phyloP scores from a whole-genome alignment of 805 yeast species.

The Candida maltosa region DNA sequence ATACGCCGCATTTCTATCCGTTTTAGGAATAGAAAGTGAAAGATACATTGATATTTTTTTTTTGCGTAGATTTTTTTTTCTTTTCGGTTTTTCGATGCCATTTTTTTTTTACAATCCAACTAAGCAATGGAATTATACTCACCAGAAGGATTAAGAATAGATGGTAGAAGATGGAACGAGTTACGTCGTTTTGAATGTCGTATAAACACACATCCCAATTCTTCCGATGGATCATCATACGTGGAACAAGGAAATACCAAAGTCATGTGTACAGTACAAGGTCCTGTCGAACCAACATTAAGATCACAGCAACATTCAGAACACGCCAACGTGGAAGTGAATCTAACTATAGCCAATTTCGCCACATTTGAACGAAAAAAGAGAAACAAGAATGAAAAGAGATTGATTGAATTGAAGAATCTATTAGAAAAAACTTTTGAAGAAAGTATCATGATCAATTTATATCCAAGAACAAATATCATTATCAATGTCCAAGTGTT shows the following conservation, averaged over 20 bases:
- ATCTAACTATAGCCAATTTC: conserved; percentile 75
- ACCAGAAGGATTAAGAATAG: conserved; percentile 90
- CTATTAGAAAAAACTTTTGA: conserved; percentile 67
- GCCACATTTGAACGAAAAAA: conserved; percentile 74
- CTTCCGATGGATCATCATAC: conserved; percentile 89
- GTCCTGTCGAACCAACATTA: conserved; percentile 80
- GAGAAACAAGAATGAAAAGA: conserved; percentile 62
- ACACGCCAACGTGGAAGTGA: conserved; percentile 59
- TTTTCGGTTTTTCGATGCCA: not conserved
- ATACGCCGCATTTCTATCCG: too few species aligned
- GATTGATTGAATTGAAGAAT: conserved; percentile 65
- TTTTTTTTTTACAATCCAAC: not conserved
- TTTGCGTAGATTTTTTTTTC: not conserved
- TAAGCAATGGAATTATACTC: conserved; percentile 74
- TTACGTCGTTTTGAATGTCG: conserved; percentile 76
- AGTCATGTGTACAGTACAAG: conserved; percentile 78
- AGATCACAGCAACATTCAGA: conserved; percentile 50
- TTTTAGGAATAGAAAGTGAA: not conserved
- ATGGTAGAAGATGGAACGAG: conserved; percentile 95
- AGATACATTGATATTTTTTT: conserved; percentile 40
- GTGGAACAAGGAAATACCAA: conserved; percentile 91
- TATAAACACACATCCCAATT: conserved; percentile 82
- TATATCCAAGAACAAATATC: conserved; percentile 84
- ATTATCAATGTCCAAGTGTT: conserved; percentile 72
- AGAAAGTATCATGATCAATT: conserved; percentile 67